phyloP scores from a whole-genome alignment of 2,329 filamentous ascomycete genomes.

The Cladophialophora immunda region DNA sequence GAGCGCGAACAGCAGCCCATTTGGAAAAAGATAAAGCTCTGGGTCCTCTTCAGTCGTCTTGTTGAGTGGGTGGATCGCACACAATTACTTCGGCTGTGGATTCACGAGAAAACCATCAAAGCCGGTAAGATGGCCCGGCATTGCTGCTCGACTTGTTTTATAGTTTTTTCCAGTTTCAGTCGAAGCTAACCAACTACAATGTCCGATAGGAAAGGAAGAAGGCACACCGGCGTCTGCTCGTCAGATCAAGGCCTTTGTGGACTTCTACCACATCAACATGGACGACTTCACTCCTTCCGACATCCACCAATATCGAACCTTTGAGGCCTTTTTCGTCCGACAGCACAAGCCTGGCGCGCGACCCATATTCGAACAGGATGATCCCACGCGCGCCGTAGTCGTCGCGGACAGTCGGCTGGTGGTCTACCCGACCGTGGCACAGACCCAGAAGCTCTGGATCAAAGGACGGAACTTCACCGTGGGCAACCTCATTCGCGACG shows the following conservation, averaged over 20 bases:
- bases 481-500: slow-evolving; percentile 82
- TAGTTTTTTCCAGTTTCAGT: not conserved
- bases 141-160: not conserved
- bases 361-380: slow-evolving; percentile 87
- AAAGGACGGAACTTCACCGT: slow-evolving; percentile 95
- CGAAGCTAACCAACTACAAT: slow-evolving; percentile 3
- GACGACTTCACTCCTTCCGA: slow-evolving; percentile 81
- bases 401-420: slow-evolving; percentile 93
- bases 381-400: slow-evolving; percentile 85
- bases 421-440: slow-evolving; percentile 86
- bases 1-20: slow-evolving; percentile 53
- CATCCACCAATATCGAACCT: slow-evolving; percentile 83
- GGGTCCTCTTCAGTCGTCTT: slow-evolving; percentile 53
- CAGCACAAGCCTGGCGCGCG: slow-evolving; percentile 84
- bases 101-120: slow-evolving; percentile 48
- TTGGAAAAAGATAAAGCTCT: slow-evolving; percentile 52
- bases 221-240: slow-evolving; percentile 88
- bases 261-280: slow-evolving; percentile 94
- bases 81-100: slow-evolving; percentile 48
- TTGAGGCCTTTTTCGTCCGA: slow-evolving; percentile 99
- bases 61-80: slow-evolving; percentile 53
- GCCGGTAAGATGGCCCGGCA: slow-evolving; percentile 39
- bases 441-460: slow-evolving; percentile 91
- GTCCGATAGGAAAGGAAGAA: slow-evolving; percentile 77
- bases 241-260: slow-evolving; percentile 89